Evolutionary conservation across 225 moss, liverwort and hornwort genomes (phyloP), one percentile per base, ranked within the genome.

Genomic region (Antitrichia curtipendula): DNA sequence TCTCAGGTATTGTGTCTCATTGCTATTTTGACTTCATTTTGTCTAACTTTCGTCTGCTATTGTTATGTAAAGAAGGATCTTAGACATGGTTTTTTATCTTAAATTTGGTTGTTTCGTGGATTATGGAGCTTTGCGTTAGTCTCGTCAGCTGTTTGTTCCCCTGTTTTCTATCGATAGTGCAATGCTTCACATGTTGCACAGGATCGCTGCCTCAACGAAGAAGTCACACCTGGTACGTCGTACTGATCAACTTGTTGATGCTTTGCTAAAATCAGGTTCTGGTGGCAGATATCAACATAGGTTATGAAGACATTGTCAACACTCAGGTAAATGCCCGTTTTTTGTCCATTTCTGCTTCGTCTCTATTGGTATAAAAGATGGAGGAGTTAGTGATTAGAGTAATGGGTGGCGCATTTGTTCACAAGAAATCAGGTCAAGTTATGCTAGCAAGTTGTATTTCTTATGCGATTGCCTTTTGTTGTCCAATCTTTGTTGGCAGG

Each of bases 241-340:
- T 53, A 68, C 86, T 90, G 81, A 92, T 78, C 38, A 65, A 73
- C 16, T 87, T 85, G 56, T 86, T 74, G 82, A 27, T 89, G 63
- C 32, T 88, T 53, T 87, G 83, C 52, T 49, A 31, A 69, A 81
- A 82, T 72, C 95, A 99, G 98, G 98, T 99, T 43, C 93, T 99
- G 88, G 98, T 99, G 82, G 96, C 98, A 83, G 97, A 99, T 86
- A 96, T 99, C 87, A 99, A 99, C 90, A 99, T 99, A 86, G 99
- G 99, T 65, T 99, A 99, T 87, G 99, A 99, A 93, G 99, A 99
- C 85, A 99, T 99, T 74, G 99, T 99, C 22, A 99, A 99, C 91
- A 97, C 97, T 78, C 99, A 99, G 95, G 98, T 97, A 75, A 82
- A 71, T 92, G 59, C 56, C 32, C 50, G 14, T 88, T 81, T 75